phyloP scores from a whole-genome alignment of 1,139 yeast species.

The Scheffersomyces parashehatae region DNA sequence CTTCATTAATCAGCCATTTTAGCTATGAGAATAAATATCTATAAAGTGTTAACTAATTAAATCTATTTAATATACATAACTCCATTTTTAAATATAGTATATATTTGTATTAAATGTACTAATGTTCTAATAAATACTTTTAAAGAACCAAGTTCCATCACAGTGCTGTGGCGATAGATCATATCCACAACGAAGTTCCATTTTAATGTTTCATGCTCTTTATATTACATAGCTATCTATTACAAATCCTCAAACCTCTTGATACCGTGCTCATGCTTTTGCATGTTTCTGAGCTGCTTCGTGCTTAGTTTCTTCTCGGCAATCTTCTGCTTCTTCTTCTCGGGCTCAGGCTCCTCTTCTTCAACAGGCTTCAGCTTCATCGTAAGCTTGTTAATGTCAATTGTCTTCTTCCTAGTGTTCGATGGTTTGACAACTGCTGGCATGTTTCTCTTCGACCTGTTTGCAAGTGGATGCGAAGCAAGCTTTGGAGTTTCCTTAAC shows the following conservation, averaged over 20 bases:
- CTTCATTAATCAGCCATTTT: no score
- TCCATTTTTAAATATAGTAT: no score
- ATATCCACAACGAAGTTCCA: not conserved
- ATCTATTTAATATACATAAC: no score
- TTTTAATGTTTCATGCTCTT: not conserved
- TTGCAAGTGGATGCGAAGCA: not conserved
- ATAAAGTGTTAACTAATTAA: no score
- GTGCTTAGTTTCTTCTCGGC: slow-evolving; percentile 40
- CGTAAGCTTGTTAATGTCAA: slow-evolving; percentile 20
- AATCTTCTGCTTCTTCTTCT: slow-evolving; percentile 28
- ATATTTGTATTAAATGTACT: no score
- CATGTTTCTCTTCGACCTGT: not conserved
- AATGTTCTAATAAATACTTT: no score
- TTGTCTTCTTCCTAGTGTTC: slow-evolving; percentile 16
- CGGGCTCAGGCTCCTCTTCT: slow-evolving; percentile 11
- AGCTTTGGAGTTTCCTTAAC: slow-evolving; percentile 9
- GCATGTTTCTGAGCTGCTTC: slow-evolving; percentile 50
- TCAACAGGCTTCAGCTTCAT: slow-evolving; percentile 17
- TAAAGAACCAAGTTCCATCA: no score
- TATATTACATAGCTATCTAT: not conserved
- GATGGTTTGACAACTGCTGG: slow-evolving; percentile 4
- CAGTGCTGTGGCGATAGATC: no score
- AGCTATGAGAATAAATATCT: no score
- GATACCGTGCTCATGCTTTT: slow-evolving; percentile 66
- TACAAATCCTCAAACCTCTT: slow-evolving; percentile 64